Base-by-base conservation (phyloP, 352 stramenopile genomes). In the Globisporangium emineosum region DNA sequence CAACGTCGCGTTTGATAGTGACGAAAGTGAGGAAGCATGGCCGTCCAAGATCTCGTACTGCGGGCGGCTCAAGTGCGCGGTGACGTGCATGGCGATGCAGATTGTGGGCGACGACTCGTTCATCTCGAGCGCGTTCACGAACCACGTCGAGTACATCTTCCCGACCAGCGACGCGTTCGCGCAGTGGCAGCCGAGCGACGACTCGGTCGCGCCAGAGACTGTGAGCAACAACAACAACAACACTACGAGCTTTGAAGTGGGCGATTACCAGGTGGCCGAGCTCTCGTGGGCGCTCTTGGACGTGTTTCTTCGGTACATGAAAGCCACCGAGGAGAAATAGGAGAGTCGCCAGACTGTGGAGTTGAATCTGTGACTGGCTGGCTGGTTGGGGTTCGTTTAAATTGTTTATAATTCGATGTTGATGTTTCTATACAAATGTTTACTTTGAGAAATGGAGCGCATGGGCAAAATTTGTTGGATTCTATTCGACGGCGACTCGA, bases 1-100 rank as follows among this genome's bases (percentile, higher is more conserved):
- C 49, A 62, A 57, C 13, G 75, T 89, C 23, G 66, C 63, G 8
- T 83, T 76, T 65, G 64, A 74, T 6, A 54, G 57, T 25, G 51
- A 53, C 7, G 58, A 78, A 32, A 33, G 42, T 6, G 32, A 65
- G 2, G 12, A 40, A 8, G 45, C 7, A 2, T 89, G 80, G 78
- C 80, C 80, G 17, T 43, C 60, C 0, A 71, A 65, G 29, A 71
- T 89, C 33, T 49, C 69, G 4, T 86, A 85, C 60, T 89, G 80
- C 50, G 80, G 80, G 3, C 73, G 66, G 5, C 75, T 80, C 7
- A 72, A 73, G 55, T 89, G 80, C 61, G 66, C 69, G 2, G 76
- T 59, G 45, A 83, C 80, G n/a, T 89, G 80, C 53, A 82, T 89
- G 62, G 71, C 70, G 6, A 81, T 86, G 73, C 75, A 81, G 30